Conservation (phyloP, 2,329 filamentous ascomycete genomes). For the Ascochyta rabiei region DNA sequence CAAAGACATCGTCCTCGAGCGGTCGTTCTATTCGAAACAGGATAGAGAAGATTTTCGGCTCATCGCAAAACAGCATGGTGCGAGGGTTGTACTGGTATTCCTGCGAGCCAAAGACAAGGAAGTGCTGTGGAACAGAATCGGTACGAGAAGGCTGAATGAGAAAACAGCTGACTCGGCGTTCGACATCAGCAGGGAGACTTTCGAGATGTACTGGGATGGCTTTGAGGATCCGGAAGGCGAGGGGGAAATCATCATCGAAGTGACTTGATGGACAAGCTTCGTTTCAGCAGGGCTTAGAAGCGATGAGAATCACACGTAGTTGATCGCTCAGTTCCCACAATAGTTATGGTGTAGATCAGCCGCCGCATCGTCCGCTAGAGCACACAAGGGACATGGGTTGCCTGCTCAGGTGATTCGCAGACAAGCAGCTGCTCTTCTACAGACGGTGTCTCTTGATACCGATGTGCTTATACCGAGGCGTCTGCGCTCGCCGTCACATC, state of each 20-base stretch:
- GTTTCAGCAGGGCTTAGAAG: no score
- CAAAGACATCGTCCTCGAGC: slow-evolving; percentile 16
- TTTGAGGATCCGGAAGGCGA: slow-evolving; percentile 19
- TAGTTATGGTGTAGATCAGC: not conserved
- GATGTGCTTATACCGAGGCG: not conserved
- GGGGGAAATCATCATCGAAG: slow-evolving; percentile 11
- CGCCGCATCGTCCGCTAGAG: not conserved
- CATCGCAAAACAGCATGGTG: slow-evolving; percentile 8
- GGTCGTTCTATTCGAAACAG: slow-evolving; percentile 19
- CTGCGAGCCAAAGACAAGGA: slow-evolving; percentile 15
- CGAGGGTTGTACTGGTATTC: slow-evolving; percentile 17
- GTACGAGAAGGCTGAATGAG: not conserved
- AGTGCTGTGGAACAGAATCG: slow-evolving; percentile 13
- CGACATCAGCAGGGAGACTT: slow-evolving; percentile 14
- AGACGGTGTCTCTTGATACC: not conserved
- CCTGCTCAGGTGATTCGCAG: not conserved
- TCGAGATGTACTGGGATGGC: slow-evolving; percentile 18
- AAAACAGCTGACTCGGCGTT: slow-evolving; percentile 19
- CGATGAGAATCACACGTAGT: not conserved
- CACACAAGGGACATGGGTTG: not conserved
- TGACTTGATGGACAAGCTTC: not conserved
- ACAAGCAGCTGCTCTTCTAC: not conserved
- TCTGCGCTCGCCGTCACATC: not conserved
- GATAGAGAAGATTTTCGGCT: slow-evolving; percentile 13
- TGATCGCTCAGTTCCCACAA: not conserved